Conservation (phyloP, 2,329 filamentous ascomycete species). For the Botryotinia calthae region DNA sequence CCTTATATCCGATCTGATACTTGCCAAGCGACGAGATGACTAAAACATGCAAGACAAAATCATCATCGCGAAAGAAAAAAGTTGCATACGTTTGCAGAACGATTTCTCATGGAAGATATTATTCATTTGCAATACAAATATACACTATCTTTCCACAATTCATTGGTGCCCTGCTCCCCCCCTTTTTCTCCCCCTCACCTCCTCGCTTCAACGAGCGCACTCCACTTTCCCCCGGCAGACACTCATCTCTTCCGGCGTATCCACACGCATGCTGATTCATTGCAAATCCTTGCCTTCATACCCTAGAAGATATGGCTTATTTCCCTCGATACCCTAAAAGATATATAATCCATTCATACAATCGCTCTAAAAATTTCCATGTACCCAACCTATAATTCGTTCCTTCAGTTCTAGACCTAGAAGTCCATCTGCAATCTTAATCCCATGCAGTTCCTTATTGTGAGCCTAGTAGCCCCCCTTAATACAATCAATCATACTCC, state of each 20-base stretch:
- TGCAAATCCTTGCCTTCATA: slow-evolving; percentile 3
- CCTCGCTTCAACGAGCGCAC: not conserved
- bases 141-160: slow-evolving; percentile 4
- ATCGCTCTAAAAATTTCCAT: not conserved
- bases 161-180: not conserved
- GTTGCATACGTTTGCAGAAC: not conserved
- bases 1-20: not conserved
- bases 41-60: not conserved
- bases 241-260: slow-evolving; percentile 13
- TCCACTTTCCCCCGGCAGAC: not conserved
- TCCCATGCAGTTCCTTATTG: not conserved
- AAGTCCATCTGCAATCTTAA: not conserved
- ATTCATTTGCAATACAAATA: slow-evolving; percentile 4
- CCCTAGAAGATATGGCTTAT: not conserved
- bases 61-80: not conserved
- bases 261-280: slow-evolving; percentile 16
- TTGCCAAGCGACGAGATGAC: not conserved
- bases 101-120: not conserved
- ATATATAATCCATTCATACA: slow-evolving; percentile 1
- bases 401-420: slow-evolving; percentile 2
- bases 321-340: slow-evolving; percentile 7
- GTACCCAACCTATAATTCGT: not conserved
- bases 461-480: slow-evolving; percentile 16
- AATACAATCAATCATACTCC: slow-evolving; percentile 1
- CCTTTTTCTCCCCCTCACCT: not conserved